Conservation (phyloP, 192 early-diverging fungal genomes). For the Haplosporangium gracile region DNA sequence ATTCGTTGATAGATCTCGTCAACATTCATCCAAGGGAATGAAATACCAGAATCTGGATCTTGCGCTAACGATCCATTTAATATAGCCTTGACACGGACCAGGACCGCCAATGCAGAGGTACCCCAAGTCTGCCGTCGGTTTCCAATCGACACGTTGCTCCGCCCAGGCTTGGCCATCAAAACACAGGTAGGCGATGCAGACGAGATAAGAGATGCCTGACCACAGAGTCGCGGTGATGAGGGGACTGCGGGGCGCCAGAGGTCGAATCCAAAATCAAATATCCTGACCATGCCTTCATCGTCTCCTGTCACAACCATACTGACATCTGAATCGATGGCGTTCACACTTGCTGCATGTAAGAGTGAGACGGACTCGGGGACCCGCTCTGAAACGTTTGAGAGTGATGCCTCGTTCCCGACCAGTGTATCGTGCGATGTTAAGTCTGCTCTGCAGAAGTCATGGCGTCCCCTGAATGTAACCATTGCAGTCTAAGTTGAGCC, state of each 20-base stretch:
- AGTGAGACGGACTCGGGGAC: constrained; percentile 33
- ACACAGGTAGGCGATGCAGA: constrained; percentile 38
- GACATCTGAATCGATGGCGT: constrained; percentile 35
- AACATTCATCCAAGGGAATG: constrained; percentile 43
- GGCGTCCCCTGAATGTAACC: constrained; percentile 37
- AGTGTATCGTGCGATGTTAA: background rate
- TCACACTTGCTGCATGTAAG: constrained; percentile 15
- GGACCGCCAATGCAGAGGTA: constrained; percentile 35
- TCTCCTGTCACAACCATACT: constrained; percentile 42
- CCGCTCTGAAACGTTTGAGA: background rate
- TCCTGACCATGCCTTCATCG: constrained; percentile 39
- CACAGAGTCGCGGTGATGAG: constrained; percentile 44
- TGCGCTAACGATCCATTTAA: background rate
- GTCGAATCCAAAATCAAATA: constrained; percentile 47
- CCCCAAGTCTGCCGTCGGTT: constrained; percentile 52
- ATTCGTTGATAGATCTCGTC: constrained; percentile 51
- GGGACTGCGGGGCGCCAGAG: constrained; percentile 40
- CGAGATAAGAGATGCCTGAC: constrained; percentile 42
- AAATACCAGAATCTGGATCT: background rate
- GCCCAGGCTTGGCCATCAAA: constrained; percentile 38
- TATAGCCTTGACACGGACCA: constrained; percentile 18
- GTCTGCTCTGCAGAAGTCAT: constrained; percentile 17
- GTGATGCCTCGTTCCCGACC: background rate
- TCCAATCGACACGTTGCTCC: constrained; percentile 38
- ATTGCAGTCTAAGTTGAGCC: constrained; percentile 24